phyloP scores from a whole-genome alignment of 1,284 basidiomycete genomes.

The Hemileia vastatrix region DNA sequence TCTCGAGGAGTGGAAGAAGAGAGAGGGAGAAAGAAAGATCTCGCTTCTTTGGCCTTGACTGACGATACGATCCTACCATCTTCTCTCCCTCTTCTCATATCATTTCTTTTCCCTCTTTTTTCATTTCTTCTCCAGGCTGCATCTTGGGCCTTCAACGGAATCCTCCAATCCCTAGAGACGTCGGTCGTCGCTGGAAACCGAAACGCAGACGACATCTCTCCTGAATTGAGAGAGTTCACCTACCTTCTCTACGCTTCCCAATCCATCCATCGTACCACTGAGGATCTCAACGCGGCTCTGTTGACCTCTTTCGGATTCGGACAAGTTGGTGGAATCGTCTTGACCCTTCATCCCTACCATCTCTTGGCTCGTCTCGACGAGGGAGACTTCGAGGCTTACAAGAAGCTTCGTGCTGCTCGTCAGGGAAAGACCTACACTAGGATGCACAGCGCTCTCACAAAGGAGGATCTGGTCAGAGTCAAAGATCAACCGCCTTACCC shows the following conservation, averaged over 20 bases:
- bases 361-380: constrained; percentile 72
- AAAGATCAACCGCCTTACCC: constrained; percentile 88
- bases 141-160: constrained; percentile 91
- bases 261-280: constrained; percentile 65
- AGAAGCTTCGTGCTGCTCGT: constrained; percentile 58
- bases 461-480: constrained; percentile 83
- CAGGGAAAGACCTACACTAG: constrained; percentile 74
- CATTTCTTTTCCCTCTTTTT: too few relatives aligned
- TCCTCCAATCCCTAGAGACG: constrained; percentile 72
- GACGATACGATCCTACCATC: too few relatives aligned
- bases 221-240: constrained; percentile 77
- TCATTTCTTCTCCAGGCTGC: constrained; percentile 54
- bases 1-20: too few relatives aligned
- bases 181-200: constrained; percentile 91
- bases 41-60: too few relatives aligned
- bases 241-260: constrained; percentile 95
- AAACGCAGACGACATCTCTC: constrained; percentile 80
- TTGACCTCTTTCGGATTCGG: constrained; percentile 73
- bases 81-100: too few relatives aligned
- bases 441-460: constrained; percentile 77
- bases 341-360: constrained; percentile 82
- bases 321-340: constrained; percentile 86
- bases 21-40: too few relatives aligned
- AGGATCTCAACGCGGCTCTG: constrained; percentile 62
- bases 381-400: constrained; percentile 64